phyloP scores from a whole-genome alignment of 306 rosid species.

The Calophaca sinica region DNA sequence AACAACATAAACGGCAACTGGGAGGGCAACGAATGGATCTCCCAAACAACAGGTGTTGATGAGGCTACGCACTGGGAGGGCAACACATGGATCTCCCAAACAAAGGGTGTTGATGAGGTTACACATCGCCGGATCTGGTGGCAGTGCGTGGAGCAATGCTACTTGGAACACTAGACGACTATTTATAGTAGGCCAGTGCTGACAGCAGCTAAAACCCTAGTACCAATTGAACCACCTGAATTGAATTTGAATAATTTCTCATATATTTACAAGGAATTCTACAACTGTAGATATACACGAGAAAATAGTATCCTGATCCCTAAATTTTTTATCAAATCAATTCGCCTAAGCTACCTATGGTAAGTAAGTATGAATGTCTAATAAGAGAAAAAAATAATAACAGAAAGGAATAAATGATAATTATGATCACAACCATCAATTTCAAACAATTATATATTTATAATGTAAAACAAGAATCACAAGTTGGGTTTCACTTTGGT shows the following conservation, averaged over 20 bases:
- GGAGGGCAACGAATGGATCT: too few relatives aligned
- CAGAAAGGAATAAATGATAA: neutral
- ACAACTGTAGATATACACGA: neutral
- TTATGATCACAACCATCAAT: neutral
- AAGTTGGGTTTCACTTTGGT: conserved; percentile 43
- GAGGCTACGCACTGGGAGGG: too few relatives aligned
- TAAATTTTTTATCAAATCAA: neutral
- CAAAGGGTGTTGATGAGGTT: too few relatives aligned
- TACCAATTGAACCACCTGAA: neutral
- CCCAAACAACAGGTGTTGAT: too few relatives aligned
- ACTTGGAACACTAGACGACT: too few relatives aligned
- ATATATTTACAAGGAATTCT: neutral
- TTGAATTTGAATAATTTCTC: neutral
- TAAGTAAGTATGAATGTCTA: neutral
- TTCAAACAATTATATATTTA: conserved; percentile 34
- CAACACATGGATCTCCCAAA: too few relatives aligned
- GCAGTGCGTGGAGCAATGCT: too few relatives aligned
- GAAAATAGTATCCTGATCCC: conserved; percentile 1
- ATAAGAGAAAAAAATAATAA: neutral
- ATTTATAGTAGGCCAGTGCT: too few relatives aligned
- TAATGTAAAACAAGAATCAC: conserved; percentile 42
- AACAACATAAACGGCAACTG: too few relatives aligned
- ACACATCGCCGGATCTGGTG: too few relatives aligned
- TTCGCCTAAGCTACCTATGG: neutral
- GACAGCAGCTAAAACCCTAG: too few relatives aligned